Conservation (phyloP, 306 rosid genomes). For the Cucurbita argyrosperma region DNA sequence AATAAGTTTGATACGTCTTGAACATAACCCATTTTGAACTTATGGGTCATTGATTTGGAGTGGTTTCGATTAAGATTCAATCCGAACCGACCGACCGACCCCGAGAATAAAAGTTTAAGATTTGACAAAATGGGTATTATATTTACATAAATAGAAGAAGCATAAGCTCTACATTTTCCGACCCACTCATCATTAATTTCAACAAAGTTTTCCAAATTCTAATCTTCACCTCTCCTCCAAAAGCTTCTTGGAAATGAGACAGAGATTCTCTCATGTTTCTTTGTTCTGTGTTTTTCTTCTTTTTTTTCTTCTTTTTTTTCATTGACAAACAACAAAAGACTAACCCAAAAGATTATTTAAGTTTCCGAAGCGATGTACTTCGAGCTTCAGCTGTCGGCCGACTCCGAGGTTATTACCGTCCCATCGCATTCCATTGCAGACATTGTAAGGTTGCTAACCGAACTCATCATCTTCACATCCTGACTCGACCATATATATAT, state of each 20-base stretch:
- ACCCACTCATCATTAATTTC: slow-evolving; percentile 1
- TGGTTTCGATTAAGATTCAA: neutral
- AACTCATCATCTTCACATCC: slow-evolving; percentile 70
- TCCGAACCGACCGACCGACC: neutral
- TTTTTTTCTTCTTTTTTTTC: slow-evolving; percentile 2
- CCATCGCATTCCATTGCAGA: slow-evolving; percentile 60
- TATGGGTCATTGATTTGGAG: neutral
- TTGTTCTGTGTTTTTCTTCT: neutral
- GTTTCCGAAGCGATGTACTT: neutral
- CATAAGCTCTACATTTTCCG: neutral
- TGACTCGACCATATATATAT: slow-evolving; percentile 72
- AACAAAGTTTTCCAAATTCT: slow-evolving; percentile 1
- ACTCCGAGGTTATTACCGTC: slow-evolving; percentile 39
- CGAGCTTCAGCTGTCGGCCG: slow-evolving; percentile 35
- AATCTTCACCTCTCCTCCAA: slow-evolving; percentile 1
- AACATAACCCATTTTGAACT: neutral
- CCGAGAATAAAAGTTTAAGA: neutral
- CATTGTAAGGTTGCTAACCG: slow-evolving; percentile 40
- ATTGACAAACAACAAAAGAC: slow-evolving; percentile 13
- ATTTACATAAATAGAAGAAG: slow-evolving; percentile 1
- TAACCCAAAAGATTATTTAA: neutral
- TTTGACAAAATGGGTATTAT: slow-evolving; percentile 1
- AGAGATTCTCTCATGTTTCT: neutral
- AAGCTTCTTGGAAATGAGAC: neutral
- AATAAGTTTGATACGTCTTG: neutral